Evolutionary conservation across 371 early-diverging fungal species (phyloP).

Genomic region (Edhazardia aedis): DNA sequence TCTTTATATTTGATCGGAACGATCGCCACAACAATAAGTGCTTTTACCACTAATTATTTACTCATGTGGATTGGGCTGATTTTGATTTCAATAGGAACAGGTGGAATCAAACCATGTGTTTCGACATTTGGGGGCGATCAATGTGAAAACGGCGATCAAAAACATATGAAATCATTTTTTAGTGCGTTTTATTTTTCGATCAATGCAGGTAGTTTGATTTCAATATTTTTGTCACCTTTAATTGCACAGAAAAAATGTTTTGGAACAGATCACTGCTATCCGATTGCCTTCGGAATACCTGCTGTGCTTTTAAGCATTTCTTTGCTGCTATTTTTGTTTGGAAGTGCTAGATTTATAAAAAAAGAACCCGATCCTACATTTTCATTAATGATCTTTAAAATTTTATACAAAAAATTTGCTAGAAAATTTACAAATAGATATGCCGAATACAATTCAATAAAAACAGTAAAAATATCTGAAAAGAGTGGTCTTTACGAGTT

Average conservation of each 20-base stretch:
- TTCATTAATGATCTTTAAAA: slow-evolving; percentile 1
- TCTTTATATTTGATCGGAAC: slow-evolving; percentile 53
- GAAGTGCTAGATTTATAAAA: slow-evolving; percentile 11
- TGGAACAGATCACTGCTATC: slow-evolving; percentile 30
- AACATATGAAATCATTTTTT: slow-evolving; percentile 46
- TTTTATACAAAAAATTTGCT: too few relatives aligned
- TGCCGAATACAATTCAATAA: neutral
- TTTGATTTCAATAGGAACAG: slow-evolving; percentile 60
- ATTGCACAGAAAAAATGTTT: slow-evolving; percentile 15
- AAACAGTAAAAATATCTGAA: neutral
- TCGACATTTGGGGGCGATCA: slow-evolving; percentile 55
- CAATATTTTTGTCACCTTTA: slow-evolving; percentile 19
- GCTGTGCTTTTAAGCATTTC: slow-evolving; percentile 24
- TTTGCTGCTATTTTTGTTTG: slow-evolving; percentile 24
- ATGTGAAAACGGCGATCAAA: slow-evolving; percentile 35
- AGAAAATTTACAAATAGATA: neutral
- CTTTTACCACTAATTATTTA: slow-evolving; percentile 49
- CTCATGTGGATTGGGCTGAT: slow-evolving; percentile 51
- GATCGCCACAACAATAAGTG: slow-evolving; percentile 49
- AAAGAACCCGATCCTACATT: slow-evolving; percentile 1
- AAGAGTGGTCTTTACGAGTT: neutral
- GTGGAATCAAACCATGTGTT: slow-evolving; percentile 62
- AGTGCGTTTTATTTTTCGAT: slow-evolving; percentile 59
- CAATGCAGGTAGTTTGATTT: slow-evolving; percentile 51
- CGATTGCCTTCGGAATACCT: slow-evolving; percentile 35